Evolutionary conservation across 768 basidiomycete genomes (phyloP).

Genomic region (Leccinum longicurvipes): DNA sequence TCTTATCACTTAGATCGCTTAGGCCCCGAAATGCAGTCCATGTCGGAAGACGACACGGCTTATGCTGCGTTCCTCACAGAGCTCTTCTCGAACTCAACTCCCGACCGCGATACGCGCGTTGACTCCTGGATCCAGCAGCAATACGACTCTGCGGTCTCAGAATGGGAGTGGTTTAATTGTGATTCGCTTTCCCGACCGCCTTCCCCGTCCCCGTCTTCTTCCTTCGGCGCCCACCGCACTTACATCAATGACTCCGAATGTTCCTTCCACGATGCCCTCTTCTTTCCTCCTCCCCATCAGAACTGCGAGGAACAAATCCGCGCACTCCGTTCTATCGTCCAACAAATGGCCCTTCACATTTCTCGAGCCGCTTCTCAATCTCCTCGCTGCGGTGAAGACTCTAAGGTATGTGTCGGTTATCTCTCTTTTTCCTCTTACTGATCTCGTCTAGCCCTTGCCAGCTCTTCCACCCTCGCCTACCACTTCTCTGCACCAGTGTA

Average conservation of each 20-base stretch:
- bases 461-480: slow-evolving; percentile 27
- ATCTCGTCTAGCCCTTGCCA: slow-evolving; percentile 13
- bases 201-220: slow-evolving; percentile 31
- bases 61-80: slow-evolving; percentile 29
- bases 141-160: slow-evolving; percentile 33
- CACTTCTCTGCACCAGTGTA: slow-evolving; percentile 19
- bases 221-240: slow-evolving; percentile 25
- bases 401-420: slow-evolving; percentile 5
- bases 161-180: slow-evolving; percentile 2
- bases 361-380: background rate
- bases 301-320: slow-evolving; percentile 28
- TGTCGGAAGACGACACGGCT: slow-evolving; percentile 31
- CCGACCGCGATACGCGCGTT: slow-evolving; percentile 25
- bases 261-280: slow-evolving; percentile 33
- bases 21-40: slow-evolving; percentile 14
- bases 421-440: background rate
- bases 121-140: slow-evolving; percentile 36
- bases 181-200: slow-evolving; percentile 9
- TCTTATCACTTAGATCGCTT: background rate
- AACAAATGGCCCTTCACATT: slow-evolving; percentile 33
- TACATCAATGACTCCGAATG: slow-evolving; percentile 15
- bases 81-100: slow-evolving; percentile 23
- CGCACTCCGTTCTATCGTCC: slow-evolving; percentile 34
- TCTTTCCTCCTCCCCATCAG: slow-evolving; percentile 26
- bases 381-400: background rate